Conservation (phyloP, 257 asterid genomes). For the Primulina eburnea region DNA sequence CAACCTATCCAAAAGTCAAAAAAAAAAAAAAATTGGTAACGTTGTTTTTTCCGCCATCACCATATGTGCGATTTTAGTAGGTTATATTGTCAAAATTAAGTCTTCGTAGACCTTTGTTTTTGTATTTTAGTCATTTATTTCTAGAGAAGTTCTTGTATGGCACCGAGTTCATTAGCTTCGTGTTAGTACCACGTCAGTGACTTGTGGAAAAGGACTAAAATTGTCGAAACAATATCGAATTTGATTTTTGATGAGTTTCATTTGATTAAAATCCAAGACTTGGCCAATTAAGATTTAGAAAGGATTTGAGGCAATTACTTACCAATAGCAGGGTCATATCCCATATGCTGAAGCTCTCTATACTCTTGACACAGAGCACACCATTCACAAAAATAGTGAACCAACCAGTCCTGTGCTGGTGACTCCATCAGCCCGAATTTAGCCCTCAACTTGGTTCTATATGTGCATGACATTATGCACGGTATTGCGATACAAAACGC, state of each 20-base stretch:
- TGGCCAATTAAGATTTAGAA: too few species aligned
- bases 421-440: conserved; percentile 49
- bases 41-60: too few species aligned
- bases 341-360: conserved; percentile 54
- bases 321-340: conserved; percentile 66
- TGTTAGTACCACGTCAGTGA: too few species aligned
- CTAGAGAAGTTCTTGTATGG: neutral
- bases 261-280: neutral
- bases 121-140: too few species aligned
- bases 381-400: conserved; percentile 59
- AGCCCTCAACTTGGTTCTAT: conserved; percentile 55
- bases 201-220: too few species aligned
- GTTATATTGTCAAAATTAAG: too few species aligned
- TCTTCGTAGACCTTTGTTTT: too few species aligned
- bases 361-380: conserved; percentile 81
- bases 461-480: conserved; percentile 62
- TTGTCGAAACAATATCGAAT: too few species aligned
- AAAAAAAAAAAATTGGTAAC: too few species aligned
- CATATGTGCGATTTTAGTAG: too few species aligned
- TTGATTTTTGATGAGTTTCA: too few species aligned
- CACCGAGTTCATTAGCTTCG: neutral
- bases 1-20: conserved; percentile 40
- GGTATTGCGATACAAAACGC: conserved; percentile 48
- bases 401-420: conserved; percentile 52
- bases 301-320: neutral